phyloP scores from a whole-genome alignment of 2,329 filamentous ascomycete species.

The Capronia epimyces region DNA sequence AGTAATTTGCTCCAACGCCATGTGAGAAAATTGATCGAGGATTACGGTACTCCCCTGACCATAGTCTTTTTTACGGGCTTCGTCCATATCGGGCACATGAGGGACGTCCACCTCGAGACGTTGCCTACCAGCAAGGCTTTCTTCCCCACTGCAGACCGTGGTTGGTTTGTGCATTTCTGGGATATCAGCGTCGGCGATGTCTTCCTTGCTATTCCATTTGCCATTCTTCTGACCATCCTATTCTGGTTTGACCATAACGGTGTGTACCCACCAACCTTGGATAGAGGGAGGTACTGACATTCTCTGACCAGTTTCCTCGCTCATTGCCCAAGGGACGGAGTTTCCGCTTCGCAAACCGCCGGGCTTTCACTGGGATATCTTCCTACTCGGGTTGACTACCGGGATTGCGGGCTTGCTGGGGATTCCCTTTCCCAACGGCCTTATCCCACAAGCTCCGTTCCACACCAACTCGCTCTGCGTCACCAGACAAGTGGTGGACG shows the following conservation, averaged over 20 bases:
- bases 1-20: conserved; percentile 69
- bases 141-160: conserved; percentile 65
- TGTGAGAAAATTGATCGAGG: conserved; percentile 75
- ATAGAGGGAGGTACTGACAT: not conserved
- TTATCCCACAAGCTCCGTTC: conserved; percentile 78
- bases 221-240: conserved; percentile 71
- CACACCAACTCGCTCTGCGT: conserved; percentile 75
- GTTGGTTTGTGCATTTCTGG: conserved; percentile 80
- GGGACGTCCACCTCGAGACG: conserved; percentile 60
- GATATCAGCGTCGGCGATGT: conserved; percentile 65
- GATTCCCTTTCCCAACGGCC: conserved; percentile 73
- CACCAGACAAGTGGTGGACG: conserved; percentile 51
- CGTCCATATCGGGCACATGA: conserved; percentile 79
- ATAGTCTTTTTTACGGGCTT: conserved; percentile 87
- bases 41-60: conserved; percentile 79
- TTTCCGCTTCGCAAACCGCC: conserved; percentile 75
- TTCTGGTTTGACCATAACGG: conserved; percentile 91
- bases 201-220: conserved; percentile 83
- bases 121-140: conserved; percentile 74
- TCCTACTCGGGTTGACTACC: conserved; percentile 72
- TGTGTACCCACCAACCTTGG: conserved; percentile 35
- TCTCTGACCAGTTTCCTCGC: conserved; percentile 60
- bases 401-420: conserved; percentile 70
- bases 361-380: conserved; percentile 81
- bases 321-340: conserved; percentile 77